phyloP scores from a whole-genome alignment of 768 basidiomycete genomes.

The Neoboletus subvelutipes region DNA sequence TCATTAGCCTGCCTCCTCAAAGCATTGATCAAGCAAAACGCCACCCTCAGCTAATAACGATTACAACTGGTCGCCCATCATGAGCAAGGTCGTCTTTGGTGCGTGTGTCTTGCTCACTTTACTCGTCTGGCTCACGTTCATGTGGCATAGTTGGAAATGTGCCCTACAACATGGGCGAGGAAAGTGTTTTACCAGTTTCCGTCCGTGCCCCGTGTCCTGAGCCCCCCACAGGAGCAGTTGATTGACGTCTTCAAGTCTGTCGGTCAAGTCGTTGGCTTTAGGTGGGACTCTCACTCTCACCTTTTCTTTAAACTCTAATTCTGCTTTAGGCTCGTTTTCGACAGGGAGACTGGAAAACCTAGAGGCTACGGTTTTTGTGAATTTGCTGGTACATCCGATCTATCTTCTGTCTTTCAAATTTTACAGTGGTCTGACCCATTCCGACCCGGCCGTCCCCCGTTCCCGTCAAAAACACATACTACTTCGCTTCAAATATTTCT shows the following conservation, averaged over 20 bases:
- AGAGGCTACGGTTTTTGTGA: constrained; percentile 94
- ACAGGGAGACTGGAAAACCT: constrained; percentile 92
- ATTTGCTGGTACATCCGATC: constrained; percentile 73
- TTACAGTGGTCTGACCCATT: constrained; percentile 40
- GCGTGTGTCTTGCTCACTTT: constrained; percentile 21
- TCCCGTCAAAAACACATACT: constrained; percentile 5
- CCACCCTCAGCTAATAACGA: not conserved
- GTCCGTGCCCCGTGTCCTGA: constrained; percentile 5
- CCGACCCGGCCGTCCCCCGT: constrained; percentile 11
- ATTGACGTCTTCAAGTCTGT: constrained; percentile 88
- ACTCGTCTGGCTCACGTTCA: constrained; percentile 1
- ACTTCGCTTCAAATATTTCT: not conserved
- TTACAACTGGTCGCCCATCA: constrained; percentile 18
- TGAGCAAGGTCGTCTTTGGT: constrained; percentile 80
- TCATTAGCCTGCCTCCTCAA: not conserved
- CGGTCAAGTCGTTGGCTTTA: constrained; percentile 85
- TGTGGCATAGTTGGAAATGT: constrained; percentile 72
- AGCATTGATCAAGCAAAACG: not conserved
- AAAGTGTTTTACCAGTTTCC: constrained; percentile 18
- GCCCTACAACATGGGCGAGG: constrained; percentile 87
- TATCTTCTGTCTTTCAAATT: constrained; percentile 23
- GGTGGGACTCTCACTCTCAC: constrained; percentile 41
- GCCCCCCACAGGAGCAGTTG: constrained; percentile 59
- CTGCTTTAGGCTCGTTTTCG: constrained; percentile 70
- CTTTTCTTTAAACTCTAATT: constrained; percentile 2